phyloP scores from a whole-genome alignment of 2,329 filamentous ascomycete genomes.

The Westerdykella ornata region DNA sequence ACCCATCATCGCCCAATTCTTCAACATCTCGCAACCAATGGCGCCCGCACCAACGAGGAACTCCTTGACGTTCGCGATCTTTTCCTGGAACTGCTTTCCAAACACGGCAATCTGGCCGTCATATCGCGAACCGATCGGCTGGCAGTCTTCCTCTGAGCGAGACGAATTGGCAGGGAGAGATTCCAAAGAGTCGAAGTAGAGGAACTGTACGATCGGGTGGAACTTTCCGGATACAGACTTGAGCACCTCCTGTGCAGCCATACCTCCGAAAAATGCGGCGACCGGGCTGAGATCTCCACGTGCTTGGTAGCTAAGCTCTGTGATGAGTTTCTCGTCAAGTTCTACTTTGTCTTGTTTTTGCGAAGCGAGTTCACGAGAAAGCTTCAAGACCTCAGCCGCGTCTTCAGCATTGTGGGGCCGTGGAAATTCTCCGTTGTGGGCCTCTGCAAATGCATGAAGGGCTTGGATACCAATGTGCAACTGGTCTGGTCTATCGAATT shows the following conservation, averaged over 20 bases:
- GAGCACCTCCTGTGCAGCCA: conserved; percentile 87
- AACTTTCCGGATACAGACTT: conserved; percentile 98
- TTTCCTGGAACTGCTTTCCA: conserved; percentile 87
- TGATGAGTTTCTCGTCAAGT: conserved; percentile 84
- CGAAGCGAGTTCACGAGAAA: conserved; percentile 66
- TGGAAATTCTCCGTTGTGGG: conserved; percentile 65
- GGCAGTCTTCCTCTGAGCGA: conserved; percentile 81
- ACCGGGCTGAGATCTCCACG: conserved; percentile 84
- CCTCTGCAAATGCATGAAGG: conserved; percentile 74
- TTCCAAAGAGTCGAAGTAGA: conserved; percentile 98
- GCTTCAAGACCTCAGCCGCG: conserved; percentile 67
- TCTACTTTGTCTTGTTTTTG: conserved; percentile 65
- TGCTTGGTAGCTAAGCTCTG: conserved; percentile 91
- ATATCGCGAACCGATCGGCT: conserved; percentile 77
- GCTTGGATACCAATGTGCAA: conserved; percentile 91
- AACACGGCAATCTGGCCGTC: conserved; percentile 98
- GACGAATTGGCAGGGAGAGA: conserved; percentile 70
- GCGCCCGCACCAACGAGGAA: conserved; percentile 95
- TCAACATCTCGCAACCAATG: conserved; percentile 97
- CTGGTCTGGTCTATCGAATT: conserved; percentile 90
- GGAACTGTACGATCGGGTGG: conserved; percentile 87
- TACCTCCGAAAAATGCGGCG: conserved; percentile 90
- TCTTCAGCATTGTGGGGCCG: conserved; percentile 79
- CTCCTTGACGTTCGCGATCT: conserved; percentile 80
- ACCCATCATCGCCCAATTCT: conserved; percentile 99